Evolutionary conservation across 495 filamentous ascomycete species (phyloP).

Genomic region (Aspergillus homomorphus): DNA sequence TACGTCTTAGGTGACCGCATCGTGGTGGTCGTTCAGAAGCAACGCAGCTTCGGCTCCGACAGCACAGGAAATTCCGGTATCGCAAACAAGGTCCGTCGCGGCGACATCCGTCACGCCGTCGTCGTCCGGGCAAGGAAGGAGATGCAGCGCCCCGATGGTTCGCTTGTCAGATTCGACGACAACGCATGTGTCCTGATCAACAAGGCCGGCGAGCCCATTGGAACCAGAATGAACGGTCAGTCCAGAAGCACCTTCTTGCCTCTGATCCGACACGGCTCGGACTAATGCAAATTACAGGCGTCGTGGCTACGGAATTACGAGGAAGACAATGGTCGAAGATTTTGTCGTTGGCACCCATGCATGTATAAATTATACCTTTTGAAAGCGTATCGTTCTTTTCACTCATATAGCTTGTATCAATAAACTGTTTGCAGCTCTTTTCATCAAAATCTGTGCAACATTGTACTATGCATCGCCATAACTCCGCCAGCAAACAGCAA

Average conservation of each 20-base stretch:
- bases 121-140: conserved; percentile 89
- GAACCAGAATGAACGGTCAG: conserved; percentile 82
- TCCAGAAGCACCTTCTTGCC: conserved; percentile 6
- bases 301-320: conserved; percentile 83
- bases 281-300: conserved; percentile 49
- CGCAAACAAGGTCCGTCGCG: conserved; percentile 89
- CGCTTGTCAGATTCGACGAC: conserved; percentile 88
- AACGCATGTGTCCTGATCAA: conserved; percentile 98
- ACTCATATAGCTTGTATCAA: conserved; percentile 35
- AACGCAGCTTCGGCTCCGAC: conserved; percentile 72
- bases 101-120: conserved; percentile 94
- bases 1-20: conserved; percentile 77
- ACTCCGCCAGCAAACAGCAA: conserved; percentile 28
- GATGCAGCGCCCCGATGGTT: conserved; percentile 80
- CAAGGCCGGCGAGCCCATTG: conserved; percentile 94
- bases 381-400: conserved; percentile 35
- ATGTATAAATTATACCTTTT: conserved; percentile 60
- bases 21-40: conserved; percentile 96
- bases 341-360: conserved; percentile 88
- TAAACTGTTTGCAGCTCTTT: conserved; percentile 24
- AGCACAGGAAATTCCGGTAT: conserved; percentile 53
- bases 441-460: conserved; percentile 5
- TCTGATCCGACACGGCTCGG: not conserved
- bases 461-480: conserved; percentile 15
- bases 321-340: conserved; percentile 97